phyloP scores from a whole-genome alignment of 1,284 basidiomycete species.

The Kwoniella shivajii region DNA sequence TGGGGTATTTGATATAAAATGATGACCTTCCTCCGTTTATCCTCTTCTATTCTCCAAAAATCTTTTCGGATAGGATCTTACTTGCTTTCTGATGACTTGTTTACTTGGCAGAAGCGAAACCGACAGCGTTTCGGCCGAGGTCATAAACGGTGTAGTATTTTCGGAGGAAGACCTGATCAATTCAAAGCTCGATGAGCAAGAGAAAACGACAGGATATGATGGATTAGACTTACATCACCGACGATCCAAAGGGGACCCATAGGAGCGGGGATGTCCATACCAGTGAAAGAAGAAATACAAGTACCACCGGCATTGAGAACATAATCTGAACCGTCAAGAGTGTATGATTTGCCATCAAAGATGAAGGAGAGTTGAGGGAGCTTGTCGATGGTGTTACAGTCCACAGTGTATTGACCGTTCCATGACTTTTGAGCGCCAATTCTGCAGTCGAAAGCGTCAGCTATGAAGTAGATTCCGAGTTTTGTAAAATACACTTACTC shows the following conservation, averaged over 20 bases:
- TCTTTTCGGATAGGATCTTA: not conserved
- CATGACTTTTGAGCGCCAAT: conserved; percentile 90
- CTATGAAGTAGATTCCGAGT: conserved; percentile 6
- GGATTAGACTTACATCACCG: conserved; percentile 60
- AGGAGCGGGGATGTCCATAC: conserved; percentile 87
- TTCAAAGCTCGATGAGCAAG: not conserved
- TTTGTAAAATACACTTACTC: conserved; percentile 58
- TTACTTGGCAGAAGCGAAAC: conserved; percentile 46
- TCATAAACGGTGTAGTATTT: conserved; percentile 95
- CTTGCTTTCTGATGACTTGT: not conserved
- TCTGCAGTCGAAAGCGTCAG: conserved; percentile 34
- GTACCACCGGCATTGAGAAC: conserved; percentile 84
- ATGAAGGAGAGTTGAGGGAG: conserved; percentile 87
- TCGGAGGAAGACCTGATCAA: conserved; percentile 66
- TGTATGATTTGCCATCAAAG: conserved; percentile 78
- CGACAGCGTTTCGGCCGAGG: conserved; percentile 61
- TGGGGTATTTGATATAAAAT: not conserved
- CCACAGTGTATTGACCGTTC: conserved; percentile 92
- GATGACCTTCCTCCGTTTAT: not conserved
- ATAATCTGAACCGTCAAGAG: conserved; percentile 83
- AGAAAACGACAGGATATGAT: not conserved
- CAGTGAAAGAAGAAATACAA: conserved; percentile 93
- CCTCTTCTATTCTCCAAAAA: not conserved
- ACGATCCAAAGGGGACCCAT: conserved; percentile 90
- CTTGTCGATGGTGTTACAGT: conserved; percentile 77